Base-by-base conservation (phyloP, 768 basidiomycete genomes). In the Collybia sordida region DNA sequence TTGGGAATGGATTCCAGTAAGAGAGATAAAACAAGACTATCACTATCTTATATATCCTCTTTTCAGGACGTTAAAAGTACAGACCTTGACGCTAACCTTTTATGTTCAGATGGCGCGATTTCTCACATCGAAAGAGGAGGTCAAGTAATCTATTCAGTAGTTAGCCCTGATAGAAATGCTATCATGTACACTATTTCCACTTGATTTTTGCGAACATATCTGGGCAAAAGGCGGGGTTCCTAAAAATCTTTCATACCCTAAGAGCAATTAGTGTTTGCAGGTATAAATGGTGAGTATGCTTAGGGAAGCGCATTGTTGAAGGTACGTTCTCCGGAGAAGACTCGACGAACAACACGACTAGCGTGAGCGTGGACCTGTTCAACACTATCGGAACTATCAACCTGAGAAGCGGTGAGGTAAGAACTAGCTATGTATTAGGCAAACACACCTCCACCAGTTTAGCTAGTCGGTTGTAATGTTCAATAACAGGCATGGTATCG, bases 401-500 rank as follows among this genome's bases (percentile, higher is more conserved):
- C 78, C 89, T 91, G 57, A 6, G 40, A 14, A 47, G 38, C 18
- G 25, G 35, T 43, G 41, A 49, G 37, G 51, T 24, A 37, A 35
- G 35, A 27, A 6, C 14, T 42, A 35, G 38, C 15, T 18, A 42
- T 18, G 41, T 35, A 40, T 15, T 27, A 44, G 23, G 35, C 42
- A 45, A 8, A 56, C 81, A 50, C 58, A 94, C 94, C 76, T 92
- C 82, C 27, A 85, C 83, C 11, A 97, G 90, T 66, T 91, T 94
- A 57, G 70, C 74, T 42, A 75, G 66, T 40, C 70, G 64, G 45
- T 74, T 66, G 65, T 96, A 95, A 67, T 94, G 78, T 40, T 93
- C 73, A 49, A 99, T 91, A 44, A 99, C 96, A 6, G 97, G 96
- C 88, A 92, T 93, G 5, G 88, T 90, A 47, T 90, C 86, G 42